Evolutionary conservation across 345 rosid species (phyloP).

Genomic region (Rhodamnia rubescens): DNA sequence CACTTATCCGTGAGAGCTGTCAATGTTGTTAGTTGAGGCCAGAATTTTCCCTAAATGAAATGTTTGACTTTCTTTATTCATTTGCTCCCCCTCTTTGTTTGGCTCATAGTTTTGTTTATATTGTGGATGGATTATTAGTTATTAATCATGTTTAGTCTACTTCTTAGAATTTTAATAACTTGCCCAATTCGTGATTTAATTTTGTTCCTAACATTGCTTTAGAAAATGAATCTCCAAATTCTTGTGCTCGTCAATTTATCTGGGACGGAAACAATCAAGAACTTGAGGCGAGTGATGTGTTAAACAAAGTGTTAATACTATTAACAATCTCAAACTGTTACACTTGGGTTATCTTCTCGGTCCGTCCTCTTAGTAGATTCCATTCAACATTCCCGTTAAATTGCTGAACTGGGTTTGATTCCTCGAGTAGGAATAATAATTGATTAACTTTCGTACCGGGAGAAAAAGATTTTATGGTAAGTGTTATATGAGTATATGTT

Average conservation of each 20-base stretch:
- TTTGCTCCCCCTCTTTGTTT: not conserved
- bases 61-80: not conserved
- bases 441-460: not conserved
- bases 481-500: too few species aligned
- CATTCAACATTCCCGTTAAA: not conserved
- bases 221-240: not conserved
- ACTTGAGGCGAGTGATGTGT: not conserved
- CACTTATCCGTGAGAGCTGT: slow-evolving; percentile 42
- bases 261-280: not conserved
- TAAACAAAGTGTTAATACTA: not conserved
- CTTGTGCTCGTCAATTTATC: not conserved
- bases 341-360: not conserved
- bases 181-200: not conserved
- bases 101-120: not conserved
- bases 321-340: not conserved
- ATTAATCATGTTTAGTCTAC: not conserved
- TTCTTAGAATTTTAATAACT: not conserved
- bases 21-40: slow-evolving; percentile 31
- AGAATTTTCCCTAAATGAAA: slow-evolving; percentile 2
- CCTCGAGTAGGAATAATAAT: not conserved
- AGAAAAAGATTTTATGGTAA: not conserved
- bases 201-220: not conserved
- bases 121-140: not conserved
- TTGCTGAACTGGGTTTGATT: not conserved
- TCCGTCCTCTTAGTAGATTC: not conserved